Evolutionary conservation across 2,329 filamentous ascomycete genomes (phyloP).

Genomic region (Sclerotinia trifoliorum): DNA sequence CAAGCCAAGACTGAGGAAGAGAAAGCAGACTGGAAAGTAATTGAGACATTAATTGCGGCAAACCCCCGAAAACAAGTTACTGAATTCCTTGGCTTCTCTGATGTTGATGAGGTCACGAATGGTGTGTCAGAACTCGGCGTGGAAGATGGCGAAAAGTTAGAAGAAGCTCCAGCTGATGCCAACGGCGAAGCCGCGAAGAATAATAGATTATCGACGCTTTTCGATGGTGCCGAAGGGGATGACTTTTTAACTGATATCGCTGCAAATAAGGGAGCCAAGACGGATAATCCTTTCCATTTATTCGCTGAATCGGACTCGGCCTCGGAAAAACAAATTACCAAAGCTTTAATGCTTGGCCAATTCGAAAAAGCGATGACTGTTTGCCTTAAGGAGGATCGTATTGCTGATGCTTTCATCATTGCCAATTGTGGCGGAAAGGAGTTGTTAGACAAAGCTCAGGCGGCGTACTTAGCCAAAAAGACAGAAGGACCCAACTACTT

Average conservation of each 20-base stretch:
- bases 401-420: constrained; percentile 97
- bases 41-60: constrained; percentile 80
- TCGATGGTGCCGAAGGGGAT: constrained; percentile 73
- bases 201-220: constrained; percentile 72
- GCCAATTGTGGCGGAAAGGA: constrained; percentile 94
- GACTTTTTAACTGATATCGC: constrained; percentile 84
- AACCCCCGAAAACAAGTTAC: constrained; percentile 85
- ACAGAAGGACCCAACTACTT: constrained; percentile 85
- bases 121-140: constrained; percentile 47
- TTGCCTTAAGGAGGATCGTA: constrained; percentile 81
- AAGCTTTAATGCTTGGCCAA: constrained; percentile 81
- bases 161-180: constrained; percentile 49
- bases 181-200: constrained; percentile 54
- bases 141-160: constrained; percentile 41
- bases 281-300: constrained; percentile 90
- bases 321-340: constrained; percentile 83
- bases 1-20: constrained; percentile 82
- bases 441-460: constrained; percentile 90
- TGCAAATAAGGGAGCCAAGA: constrained; percentile 87
- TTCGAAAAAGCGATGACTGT: constrained; percentile 89
- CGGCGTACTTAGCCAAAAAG: constrained; percentile 83
- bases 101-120: constrained; percentile 49
- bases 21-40: constrained; percentile 93
- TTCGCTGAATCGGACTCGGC: constrained; percentile 80
- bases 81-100: constrained; percentile 82